Base-by-base conservation (phyloP, 805 yeast species). In the Komagataella kurtzmanii region DNA sequence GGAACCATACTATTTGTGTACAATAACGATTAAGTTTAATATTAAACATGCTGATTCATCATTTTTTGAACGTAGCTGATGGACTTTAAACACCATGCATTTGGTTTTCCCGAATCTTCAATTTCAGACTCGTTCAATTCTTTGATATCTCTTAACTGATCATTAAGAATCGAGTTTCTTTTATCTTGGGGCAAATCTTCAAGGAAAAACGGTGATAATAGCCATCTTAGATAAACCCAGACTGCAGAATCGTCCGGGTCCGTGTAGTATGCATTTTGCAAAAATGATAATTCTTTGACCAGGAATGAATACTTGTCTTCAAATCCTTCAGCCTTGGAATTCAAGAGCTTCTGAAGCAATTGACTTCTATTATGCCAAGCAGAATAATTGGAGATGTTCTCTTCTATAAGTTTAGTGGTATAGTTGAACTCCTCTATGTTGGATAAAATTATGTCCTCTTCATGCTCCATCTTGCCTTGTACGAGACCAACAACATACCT, bases 201-300 rank as follows among this genome's bases (percentile, higher is more conserved):
- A 43, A 78, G 68, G 40, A 76, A 66, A 10, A 63, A 64, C 44
- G 74, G 74, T 6, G 74, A 70, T 6, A 79, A 61, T 19, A 91
- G 70, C 98, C 98, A 93, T 50, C 81, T 77, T 53, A 88, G 73
- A 62, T 90, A 93, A 1, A 85, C 73, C 97, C 98, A 93, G 0
- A 88, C 85, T 0, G 97, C 86, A 47, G 95, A 90, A 61, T 93
- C 99, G 51, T 87, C 91, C 0, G 96, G 90, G 63, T 93, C 98
- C 57, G 95, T 88, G 61, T 82, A 88, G 67, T 88, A 79, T 0
- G 98, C 99, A 24, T 87, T 83, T 54, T 81, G 83, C 44, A 89
- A 73, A 56, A 85, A 73, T 2, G 74, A 75, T 46, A 89, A 65
- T 63, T 93, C 99, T 17, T 70, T 66, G 0, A 54, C 53, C 5